Evolutionary conservation across 306 rosid species (phyloP).

Genomic region (Chamaecrista fasciculata): DNA sequence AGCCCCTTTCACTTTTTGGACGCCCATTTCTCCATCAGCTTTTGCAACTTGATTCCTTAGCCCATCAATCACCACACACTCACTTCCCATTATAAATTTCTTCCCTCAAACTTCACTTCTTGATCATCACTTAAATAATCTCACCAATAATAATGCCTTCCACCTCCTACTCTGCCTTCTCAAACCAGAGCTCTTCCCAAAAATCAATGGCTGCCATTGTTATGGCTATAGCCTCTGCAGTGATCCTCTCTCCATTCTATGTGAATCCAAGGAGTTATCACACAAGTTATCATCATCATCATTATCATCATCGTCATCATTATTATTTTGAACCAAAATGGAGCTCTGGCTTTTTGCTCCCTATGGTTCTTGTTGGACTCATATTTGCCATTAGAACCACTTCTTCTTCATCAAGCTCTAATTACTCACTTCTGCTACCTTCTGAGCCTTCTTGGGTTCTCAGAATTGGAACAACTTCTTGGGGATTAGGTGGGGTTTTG

Average conservation of each 20-base stretch:
- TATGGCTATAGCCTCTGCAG: conserved; percentile 60
- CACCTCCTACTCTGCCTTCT: conserved; percentile 26
- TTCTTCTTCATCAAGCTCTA: conserved; percentile 36
- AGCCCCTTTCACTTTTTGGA: conserved; percentile 59
- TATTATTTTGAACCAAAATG: conserved; percentile 48
- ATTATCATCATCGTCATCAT: too few relatives aligned
- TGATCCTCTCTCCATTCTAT: conserved; percentile 63
- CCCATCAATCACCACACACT: conserved; percentile 29
- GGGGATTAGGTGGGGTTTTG: conserved; percentile 70
- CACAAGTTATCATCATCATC: not conserved
- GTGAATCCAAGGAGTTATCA: conserved; percentile 28
- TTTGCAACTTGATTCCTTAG: conserved; percentile 58
- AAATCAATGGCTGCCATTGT: conserved; percentile 62
- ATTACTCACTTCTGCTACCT: conserved; percentile 41
- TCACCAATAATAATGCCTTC: conserved; percentile 49
- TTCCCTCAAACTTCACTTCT: conserved; percentile 1
- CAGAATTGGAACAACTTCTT: conserved; percentile 67
- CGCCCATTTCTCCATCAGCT: conserved; percentile 47
- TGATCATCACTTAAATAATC: not conserved
- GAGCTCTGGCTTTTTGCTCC: conserved; percentile 71
- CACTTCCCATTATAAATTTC: conserved; percentile 45
- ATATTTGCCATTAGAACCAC: conserved; percentile 66
- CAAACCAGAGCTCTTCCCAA: conserved; percentile 51
- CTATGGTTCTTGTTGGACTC: conserved; percentile 73
- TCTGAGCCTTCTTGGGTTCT: conserved; percentile 71